Conservation (phyloP, 495 filamentous ascomycete species). For the Podospora bellae-mahoneyi region DNA sequence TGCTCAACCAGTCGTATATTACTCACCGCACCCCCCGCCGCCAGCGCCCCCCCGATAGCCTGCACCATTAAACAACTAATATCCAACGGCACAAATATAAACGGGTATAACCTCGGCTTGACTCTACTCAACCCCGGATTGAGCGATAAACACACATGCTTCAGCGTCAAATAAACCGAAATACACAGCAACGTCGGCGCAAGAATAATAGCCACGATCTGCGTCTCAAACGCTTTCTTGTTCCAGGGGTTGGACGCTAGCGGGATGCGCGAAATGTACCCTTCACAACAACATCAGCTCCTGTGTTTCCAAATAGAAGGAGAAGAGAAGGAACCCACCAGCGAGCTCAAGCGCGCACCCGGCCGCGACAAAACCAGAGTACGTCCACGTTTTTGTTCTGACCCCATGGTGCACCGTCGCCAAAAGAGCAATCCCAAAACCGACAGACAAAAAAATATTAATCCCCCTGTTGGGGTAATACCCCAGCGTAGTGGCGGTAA, state of each 20-base stretch:
- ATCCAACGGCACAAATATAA: conserved; percentile 63
- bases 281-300: conserved; percentile 22
- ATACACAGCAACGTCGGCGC: conserved; percentile 64
- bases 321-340: conserved; percentile 23
- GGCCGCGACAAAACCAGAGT: conserved; percentile 49
- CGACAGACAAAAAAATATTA: conserved; percentile 58
- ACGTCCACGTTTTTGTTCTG: conserved; percentile 60
- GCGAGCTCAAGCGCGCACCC: conserved; percentile 45
- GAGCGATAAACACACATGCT: conserved; percentile 58
- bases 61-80: conserved; percentile 61
- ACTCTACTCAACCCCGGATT: conserved; percentile 53
- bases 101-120: conserved; percentile 59
- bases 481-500: conserved; percentile 60
- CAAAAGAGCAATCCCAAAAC: conserved; percentile 50
- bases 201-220: conserved; percentile 65
- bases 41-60: conserved; percentile 61
- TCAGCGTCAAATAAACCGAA: conserved; percentile 65
- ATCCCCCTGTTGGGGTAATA: conserved; percentile 63
- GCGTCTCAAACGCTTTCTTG: conserved; percentile 57
- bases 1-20: conserved; percentile 33
- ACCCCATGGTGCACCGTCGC: conserved; percentile 50
- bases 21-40: conserved; percentile 47
- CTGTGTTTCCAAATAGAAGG: background rate
- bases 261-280: conserved; percentile 60
- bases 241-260: conserved; percentile 62